phyloP scores from a whole-genome alignment of 2,329 filamentous ascomycete species.

The Dryadomyces quercivorus region DNA sequence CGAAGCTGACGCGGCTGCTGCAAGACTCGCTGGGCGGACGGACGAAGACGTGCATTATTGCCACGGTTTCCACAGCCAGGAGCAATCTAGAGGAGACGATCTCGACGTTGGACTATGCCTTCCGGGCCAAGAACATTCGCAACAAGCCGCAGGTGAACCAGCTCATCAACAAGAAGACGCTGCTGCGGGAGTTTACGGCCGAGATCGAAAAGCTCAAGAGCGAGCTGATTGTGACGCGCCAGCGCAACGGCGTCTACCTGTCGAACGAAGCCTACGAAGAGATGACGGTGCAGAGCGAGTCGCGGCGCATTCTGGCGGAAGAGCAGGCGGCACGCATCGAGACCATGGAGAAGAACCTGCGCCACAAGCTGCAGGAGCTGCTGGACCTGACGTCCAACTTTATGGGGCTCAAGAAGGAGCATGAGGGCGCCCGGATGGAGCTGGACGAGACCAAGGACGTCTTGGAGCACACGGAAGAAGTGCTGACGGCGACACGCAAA shows the following conservation, averaged over 20 bases:
- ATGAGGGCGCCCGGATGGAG: slow-evolving; percentile 59
- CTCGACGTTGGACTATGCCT: slow-evolving; percentile 94
- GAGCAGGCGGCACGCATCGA: slow-evolving; percentile 89
- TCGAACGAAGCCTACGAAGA: slow-evolving; percentile 83
- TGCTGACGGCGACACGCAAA: slow-evolving; percentile 64
- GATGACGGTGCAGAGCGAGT: slow-evolving; percentile 85
- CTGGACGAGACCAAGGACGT: slow-evolving; percentile 72
- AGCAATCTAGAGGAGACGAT: slow-evolving; percentile 97
- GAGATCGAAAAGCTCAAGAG: slow-evolving; percentile 94
- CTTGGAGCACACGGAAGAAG: slow-evolving; percentile 77
- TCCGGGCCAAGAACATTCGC: slow-evolving; percentile 94
- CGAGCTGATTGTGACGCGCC: slow-evolving; percentile 82
- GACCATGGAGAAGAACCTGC: slow-evolving; percentile 77
- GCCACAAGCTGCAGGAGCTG: slow-evolving; percentile 88
- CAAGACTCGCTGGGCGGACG: slow-evolving; percentile 94
- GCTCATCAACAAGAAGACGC: slow-evolving; percentile 81
- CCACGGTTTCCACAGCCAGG: slow-evolving; percentile 87
- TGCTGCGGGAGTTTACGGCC: slow-evolving; percentile 76
- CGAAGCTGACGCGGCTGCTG: slow-evolving; percentile 83
- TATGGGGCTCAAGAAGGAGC: slow-evolving; percentile 78
- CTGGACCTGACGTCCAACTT: slow-evolving; percentile 79
- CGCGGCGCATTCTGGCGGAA: slow-evolving; percentile 77
- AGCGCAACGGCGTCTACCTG: slow-evolving; percentile 90
- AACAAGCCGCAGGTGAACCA: slow-evolving; percentile 97
- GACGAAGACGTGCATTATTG: slow-evolving; percentile 98